Percentiles rank a stretch among this genome's conserved stretches.
Conservation (phyloP, 768 basidiomycete species). For the Termitomyces sp. region DNA sequence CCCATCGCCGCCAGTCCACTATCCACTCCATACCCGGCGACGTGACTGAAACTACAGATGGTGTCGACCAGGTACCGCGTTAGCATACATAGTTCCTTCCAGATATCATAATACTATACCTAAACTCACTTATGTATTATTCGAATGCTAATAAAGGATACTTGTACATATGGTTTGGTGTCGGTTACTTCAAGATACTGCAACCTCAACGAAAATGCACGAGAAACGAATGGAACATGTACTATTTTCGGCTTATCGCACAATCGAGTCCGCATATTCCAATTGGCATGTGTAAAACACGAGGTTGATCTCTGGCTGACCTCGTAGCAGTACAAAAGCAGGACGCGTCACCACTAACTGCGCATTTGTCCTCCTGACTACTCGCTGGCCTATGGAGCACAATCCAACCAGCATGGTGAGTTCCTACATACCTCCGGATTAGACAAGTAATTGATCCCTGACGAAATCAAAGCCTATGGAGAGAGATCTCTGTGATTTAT, state of each 20-base stretch:
- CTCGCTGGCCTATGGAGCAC: not conserved
- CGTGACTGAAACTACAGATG: not conserved
- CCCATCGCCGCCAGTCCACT: constrained; percentile 4
- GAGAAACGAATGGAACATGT: constrained; percentile 3
- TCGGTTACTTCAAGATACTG: not conserved
- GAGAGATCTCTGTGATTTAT: constrained; percentile 47
- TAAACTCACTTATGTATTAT: not conserved
- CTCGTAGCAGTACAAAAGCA: constrained; percentile 4
- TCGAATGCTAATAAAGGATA: not conserved
- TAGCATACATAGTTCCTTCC: not conserved
- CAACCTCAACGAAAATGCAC: not conserved
- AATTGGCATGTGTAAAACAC: constrained; percentile 9
- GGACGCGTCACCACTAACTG: not conserved
- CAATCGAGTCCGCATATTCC: not conserved
- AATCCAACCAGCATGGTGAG: not conserved
- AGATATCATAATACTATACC: not conserved
- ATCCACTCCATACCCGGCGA: not conserved
- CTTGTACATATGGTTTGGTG: not conserved
- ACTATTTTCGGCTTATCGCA: constrained; percentile 6
- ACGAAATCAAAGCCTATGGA: constrained; percentile 19
- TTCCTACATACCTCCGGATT: not conserved
- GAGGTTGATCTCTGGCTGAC: constrained; percentile 7
- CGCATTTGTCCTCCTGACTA: not conserved
- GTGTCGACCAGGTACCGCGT: not conserved
- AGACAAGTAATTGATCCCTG: not conserved